phyloP scores from a whole-genome alignment of 305 asterid species.

The Solanum hybrid region DNA sequence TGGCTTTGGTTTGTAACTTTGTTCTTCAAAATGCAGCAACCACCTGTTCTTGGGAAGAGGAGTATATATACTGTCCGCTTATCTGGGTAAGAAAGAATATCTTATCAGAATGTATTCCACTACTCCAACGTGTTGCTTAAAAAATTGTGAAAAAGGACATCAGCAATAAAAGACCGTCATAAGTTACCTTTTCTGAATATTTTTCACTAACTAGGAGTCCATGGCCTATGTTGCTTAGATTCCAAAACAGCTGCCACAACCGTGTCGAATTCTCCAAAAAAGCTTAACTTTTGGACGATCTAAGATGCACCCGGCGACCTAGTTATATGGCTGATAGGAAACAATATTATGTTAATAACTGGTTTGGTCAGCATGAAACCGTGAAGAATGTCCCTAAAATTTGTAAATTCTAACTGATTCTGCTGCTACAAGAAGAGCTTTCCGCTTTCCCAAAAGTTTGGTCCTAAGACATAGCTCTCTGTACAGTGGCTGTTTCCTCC shows the following conservation, averaged over 20 bases:
- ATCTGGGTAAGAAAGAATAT: conserved; percentile 61
- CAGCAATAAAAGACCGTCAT: not conserved
- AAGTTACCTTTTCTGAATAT: not conserved
- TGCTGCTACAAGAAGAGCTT: not conserved
- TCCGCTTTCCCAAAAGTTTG: not conserved
- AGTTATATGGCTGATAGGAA: not conserved
- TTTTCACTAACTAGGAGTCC: not conserved
- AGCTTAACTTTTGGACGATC: not conserved
- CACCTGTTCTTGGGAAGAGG: conserved; percentile 81
- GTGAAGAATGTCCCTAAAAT: not conserved
- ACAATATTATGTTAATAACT: not conserved
- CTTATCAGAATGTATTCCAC: conserved; percentile 5
- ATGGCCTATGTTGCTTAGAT: not conserved
- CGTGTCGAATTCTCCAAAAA: not conserved
- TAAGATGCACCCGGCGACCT: not conserved
- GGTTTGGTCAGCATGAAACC: not conserved
- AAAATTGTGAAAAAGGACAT: not conserved
- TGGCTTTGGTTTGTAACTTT: conserved; percentile 12
- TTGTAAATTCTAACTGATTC: not conserved
- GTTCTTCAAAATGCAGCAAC: conserved; percentile 47
- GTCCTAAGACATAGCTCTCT: not conserved
- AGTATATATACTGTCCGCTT: conserved; percentile 60
- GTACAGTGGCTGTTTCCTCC: not conserved
- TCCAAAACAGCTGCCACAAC: not conserved
- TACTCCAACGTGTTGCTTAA: not conserved